Conservation (phyloP, 2,329 filamentous ascomycete genomes). For the Fusarium buxicola region DNA sequence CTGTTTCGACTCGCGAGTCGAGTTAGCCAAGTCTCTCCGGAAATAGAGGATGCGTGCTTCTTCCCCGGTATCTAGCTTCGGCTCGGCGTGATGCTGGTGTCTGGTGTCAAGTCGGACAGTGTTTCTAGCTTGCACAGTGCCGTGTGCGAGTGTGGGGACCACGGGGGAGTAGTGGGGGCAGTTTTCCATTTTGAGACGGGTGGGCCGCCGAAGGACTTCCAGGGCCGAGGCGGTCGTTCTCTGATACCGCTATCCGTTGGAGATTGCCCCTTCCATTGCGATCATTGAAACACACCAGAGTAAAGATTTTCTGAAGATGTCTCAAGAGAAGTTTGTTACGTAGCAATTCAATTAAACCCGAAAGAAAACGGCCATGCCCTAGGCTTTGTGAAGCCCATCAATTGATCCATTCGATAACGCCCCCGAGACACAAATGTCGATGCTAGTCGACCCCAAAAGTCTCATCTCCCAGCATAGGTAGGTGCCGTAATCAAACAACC, state of each 20-base stretch:
- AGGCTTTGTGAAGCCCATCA: conserved; percentile 17
- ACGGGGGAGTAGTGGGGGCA: conserved; percentile 26
- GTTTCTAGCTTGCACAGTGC: conserved; percentile 29
- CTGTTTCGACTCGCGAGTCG: too few relatives aligned
- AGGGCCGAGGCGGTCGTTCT: conserved; percentile 3
- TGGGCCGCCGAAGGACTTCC: conserved; percentile 1
- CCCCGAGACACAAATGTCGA: conserved; percentile 21
- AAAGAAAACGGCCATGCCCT: conserved; percentile 6
- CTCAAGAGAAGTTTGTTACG: neutral
- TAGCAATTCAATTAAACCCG: neutral
- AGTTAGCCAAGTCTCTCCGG: conserved; percentile 11
- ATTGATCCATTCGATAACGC: conserved; percentile 16
- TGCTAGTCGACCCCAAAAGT: conserved; percentile 11
- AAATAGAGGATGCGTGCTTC: conserved; percentile 42
- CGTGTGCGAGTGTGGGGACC: conserved; percentile 17
- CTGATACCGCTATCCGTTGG: conserved; percentile 7
- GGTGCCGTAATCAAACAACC: conserved; percentile 31
- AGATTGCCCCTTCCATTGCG: neutral
- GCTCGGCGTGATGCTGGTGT: conserved; percentile 32
- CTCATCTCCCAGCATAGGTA: conserved; percentile 28
- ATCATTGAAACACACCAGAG: neutral
- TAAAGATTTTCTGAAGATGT: neutral
- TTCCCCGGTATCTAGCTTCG: conserved; percentile 41
- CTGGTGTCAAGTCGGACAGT: conserved; percentile 20
- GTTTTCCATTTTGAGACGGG: conserved; percentile 7